Conservation (phyloP, 495 filamentous ascomycete species). For the Penicillium mononematosum region DNA sequence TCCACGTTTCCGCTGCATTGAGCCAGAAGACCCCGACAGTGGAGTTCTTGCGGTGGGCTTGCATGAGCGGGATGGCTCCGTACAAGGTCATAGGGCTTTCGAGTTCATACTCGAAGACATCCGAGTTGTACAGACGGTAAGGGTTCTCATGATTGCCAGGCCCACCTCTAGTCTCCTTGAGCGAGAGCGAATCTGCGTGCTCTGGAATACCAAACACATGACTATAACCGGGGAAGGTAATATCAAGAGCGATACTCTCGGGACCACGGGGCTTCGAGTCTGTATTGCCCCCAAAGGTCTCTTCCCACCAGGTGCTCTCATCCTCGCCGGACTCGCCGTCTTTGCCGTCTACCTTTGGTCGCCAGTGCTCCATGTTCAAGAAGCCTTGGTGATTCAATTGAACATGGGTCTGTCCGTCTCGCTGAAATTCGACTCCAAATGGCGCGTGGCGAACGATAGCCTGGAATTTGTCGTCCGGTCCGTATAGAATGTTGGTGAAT, state of each 20-base stretch:
- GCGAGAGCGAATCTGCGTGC: constrained; percentile 81
- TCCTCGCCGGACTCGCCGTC: constrained; percentile 55
- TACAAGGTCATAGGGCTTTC: constrained; percentile 99
- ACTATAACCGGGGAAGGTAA: constrained; percentile 85
- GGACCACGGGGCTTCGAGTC: constrained; percentile 89
- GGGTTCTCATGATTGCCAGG: constrained; percentile 82
- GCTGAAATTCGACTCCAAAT: constrained; percentile 80
- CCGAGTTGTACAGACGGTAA: constrained; percentile 93
- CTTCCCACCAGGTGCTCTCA: constrained; percentile 96
- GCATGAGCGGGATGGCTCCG: constrained; percentile 93
- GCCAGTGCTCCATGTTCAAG: constrained; percentile 94
- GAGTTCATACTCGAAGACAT: constrained; percentile 96
- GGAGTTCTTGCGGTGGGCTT: constrained; percentile 88
- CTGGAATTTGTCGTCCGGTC: constrained; percentile 70
- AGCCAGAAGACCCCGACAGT: constrained; percentile 99
- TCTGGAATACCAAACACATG: constrained; percentile 95
- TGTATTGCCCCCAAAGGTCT: constrained; percentile 89
- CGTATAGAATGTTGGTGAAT: constrained; percentile 76
- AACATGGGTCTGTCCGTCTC: constrained; percentile 78
- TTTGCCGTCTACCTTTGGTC: constrained; percentile 74
- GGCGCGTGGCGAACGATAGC: constrained; percentile 79
- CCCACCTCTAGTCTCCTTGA: constrained; percentile 86
- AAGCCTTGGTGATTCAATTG: constrained; percentile 84
- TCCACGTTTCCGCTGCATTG: constrained; percentile 95
- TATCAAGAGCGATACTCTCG: constrained; percentile 86